Evolutionary conservation across 371 early-diverging fungal species (phyloP), one percentile per base, ranked within the genome.

Genomic region (Parasitella parasitica): DNA sequence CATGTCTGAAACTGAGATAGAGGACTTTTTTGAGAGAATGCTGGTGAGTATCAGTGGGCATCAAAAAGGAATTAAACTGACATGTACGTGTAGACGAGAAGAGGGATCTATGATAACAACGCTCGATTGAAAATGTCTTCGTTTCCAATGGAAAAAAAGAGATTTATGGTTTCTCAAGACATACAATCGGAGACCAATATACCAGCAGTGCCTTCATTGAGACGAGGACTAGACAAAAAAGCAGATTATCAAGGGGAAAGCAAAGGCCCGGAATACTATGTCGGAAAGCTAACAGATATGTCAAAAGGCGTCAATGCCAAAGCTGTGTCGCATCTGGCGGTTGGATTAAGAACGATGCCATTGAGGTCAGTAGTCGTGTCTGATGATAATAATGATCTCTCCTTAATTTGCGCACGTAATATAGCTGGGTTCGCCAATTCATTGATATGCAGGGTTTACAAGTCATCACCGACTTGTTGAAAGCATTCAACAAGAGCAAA

Each of bases 291-390:
- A 53, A 53, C 76, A 16, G 88, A 89, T 54, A 66, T 76, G 8
- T 70, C 83, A 59, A 79, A 81, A 61, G 81, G 73, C 32, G 78
- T 85, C 24, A 81, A 83, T 46, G 65, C 74, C 4, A 87, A 87
- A 58, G 56, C 80, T 13, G 67, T 87, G 2, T 79, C 83, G 13
- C 86, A 84, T 38, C 72, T 90, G 9, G 69, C 82, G 30, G 89
- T 90, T 35, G 81, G 87, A 16, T 69, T 90, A 26, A 80, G 86
- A 35, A 91, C 94, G 13, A 89, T 88, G 78, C 91, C 91, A 16
- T 75, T 93, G 35, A 84, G 86, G 86, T 92, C 28, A 49, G 56
- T 67, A 15, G 57, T 9, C 12, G 24, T 24, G 11, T 4, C 54
- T 9, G 46, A 13, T 58, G 56, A 38, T 51, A 32, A 28, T 32